phyloP scores from a whole-genome alignment of 108 stramenopile species.

The Pseudonitzschia delicatissima region DNA sequence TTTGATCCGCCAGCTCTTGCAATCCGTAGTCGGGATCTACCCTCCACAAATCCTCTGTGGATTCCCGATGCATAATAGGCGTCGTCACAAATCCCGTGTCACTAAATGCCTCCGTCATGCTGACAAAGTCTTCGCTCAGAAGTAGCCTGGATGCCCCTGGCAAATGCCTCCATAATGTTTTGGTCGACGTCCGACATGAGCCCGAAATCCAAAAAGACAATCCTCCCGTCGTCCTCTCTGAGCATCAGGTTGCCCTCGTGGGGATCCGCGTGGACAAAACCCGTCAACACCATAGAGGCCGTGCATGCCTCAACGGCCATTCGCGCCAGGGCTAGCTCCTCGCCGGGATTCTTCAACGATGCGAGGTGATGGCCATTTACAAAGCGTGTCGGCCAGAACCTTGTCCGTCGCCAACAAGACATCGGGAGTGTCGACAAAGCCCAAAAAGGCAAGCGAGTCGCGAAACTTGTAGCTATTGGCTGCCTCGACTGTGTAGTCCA shows the following conservation, averaged over 20 bases:
- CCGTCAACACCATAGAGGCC: constrained; percentile 22
- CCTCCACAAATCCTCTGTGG: constrained; percentile 3
- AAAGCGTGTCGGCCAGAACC: constrained; percentile 20
- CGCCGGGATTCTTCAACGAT: not conserved
- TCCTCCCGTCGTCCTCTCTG: constrained; percentile 3
- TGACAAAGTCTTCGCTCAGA: constrained; percentile 10
- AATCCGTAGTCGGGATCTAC: not conserved
- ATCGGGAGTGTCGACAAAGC: constrained; percentile 15
- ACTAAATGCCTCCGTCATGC: constrained; percentile 7
- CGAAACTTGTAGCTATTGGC: constrained; percentile 11
- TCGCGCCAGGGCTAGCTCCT: constrained; percentile 6
- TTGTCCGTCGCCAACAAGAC: not conserved
- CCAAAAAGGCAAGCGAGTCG: not conserved
- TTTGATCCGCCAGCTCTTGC: not conserved
- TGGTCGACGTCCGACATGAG: constrained; percentile 17
- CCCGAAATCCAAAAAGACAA: constrained; percentile 30
- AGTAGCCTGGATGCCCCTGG: constrained; percentile 19
- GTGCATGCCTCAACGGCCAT: constrained; percentile 27
- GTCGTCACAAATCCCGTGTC: constrained; percentile 16
- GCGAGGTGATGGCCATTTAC: constrained; percentile 10
- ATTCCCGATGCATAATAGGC: constrained; percentile 8
- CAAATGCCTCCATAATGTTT: constrained; percentile 28
- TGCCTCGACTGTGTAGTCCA: constrained; percentile 25
- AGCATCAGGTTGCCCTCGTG: constrained; percentile 31
- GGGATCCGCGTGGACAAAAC: constrained; percentile 35